These are phyloP conservation scores for Nepenthes mirabilis DNA, from an alignment of 148 eudicot species.

Conservation along the genomic window DNA sequence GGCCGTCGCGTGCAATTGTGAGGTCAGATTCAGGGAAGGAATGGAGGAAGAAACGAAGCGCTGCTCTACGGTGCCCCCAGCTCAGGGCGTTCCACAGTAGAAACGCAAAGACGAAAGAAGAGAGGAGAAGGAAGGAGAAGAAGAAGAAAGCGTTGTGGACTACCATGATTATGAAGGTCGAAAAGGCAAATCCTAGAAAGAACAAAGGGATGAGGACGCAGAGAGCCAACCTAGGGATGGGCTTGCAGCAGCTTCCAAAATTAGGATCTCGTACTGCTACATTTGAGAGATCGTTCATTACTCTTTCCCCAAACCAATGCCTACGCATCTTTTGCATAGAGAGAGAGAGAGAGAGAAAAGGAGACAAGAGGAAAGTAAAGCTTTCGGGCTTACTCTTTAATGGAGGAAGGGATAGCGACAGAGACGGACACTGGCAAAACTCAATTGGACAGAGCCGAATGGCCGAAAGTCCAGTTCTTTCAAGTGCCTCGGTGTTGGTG, in stretches of 20 bases:
- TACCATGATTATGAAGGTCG: conserved; percentile 23
- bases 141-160: conserved; percentile 38
- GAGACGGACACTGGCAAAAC: too few relatives aligned
- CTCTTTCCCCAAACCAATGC: not conserved
- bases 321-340: too few relatives aligned
- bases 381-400: too few relatives aligned
- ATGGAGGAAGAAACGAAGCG: conserved; percentile 21
- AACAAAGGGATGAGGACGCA: conserved; percentile 24
- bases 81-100: conserved; percentile 24
- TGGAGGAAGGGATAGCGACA: too few relatives aligned
- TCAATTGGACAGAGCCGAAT: too few relatives aligned
- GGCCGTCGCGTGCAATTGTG: conserved; percentile 26
- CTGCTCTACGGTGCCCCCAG: conserved; percentile 9
- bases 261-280: conserved; percentile 11
- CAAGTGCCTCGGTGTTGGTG: too few relatives aligned
- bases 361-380: too few relatives aligned
- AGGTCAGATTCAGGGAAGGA: conserved; percentile 40
- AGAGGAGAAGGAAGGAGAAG: conserved; percentile 14
- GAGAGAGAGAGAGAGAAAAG: too few relatives aligned
- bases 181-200: conserved; percentile 21
- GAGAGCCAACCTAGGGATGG: conserved; percentile 18
- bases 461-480: too few relatives aligned
- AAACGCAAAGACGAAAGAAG: conserved; percentile 18
- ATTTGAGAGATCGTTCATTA: conserved; percentile 29
- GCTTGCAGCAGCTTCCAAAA: conserved; percentile 10